Base-by-base conservation (phyloP, 106 monocot species). In the Dioscorea alata region DNA sequence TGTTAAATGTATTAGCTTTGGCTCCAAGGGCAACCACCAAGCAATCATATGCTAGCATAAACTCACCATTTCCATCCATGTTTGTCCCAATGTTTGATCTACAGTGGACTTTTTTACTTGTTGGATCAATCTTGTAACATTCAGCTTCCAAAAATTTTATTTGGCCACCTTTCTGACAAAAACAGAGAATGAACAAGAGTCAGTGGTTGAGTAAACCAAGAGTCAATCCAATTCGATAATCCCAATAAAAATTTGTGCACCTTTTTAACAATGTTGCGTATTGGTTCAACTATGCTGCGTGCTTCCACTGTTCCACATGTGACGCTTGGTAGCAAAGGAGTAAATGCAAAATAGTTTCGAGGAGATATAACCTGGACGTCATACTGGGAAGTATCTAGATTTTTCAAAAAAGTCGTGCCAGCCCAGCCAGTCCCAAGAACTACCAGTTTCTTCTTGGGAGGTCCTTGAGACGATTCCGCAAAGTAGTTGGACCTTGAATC, bases 381-480 rank as follows among this genome's bases (percentile, higher is more conserved):
- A 73, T 89, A 93, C 81, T 75, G 34, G 31, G 93, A 80, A 24
- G 58, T 75, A 70, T 89, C 88, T 60, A 93, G 23, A 63, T 82
- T 84, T 81, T 75, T 93, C 66, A 93, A 71, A 72, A 93, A 89
- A 72, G 78, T 93, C 20, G 93, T 89, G 8, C 86, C 89, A 48
- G 88, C 93, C 93, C 93, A 93, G 25, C 93, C 93, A 73, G 93
- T 89, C 33, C 93, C 93, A 70, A 93, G 81, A 23, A 93, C 77
- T 57, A 93, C 69, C 34, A 93, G 33, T 79, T 89, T 93, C 79
- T 88, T 93, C 79, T 79, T 92, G 2, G 59, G n/a, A 58, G 79
- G 33, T 8, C 18, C 63, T 54, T 71, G 63, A 69, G 66, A n/a
- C 20, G 69, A 66, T 70, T 56, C 62, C 24, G 67, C 33, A 61